These are phyloP conservation scores for Plasmodium gaboni DNA, from an alignment of 169 alveolate species.

Conservation along the genomic window DNA sequence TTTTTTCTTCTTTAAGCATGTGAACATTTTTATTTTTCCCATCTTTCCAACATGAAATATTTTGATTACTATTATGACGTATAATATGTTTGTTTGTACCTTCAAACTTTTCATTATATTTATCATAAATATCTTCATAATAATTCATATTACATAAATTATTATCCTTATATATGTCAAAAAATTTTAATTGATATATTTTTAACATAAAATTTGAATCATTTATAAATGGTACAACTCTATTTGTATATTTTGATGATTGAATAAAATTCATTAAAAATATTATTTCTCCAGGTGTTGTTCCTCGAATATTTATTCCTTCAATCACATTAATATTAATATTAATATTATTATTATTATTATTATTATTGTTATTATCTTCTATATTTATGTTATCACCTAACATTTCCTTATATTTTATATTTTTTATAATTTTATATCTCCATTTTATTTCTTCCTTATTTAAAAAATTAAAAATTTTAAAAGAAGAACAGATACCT, in stretches of 20 bases:
- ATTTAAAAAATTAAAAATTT: constrained; percentile 58
- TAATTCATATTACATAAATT: background rate
- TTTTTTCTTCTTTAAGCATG: background rate
- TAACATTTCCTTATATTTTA: constrained; percentile 57
- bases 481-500: constrained; percentile 65
- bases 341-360: constrained; percentile 3
- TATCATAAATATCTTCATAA: no score
- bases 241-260: constrained; percentile 7
- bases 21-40: background rate
- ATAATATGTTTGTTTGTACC: background rate
- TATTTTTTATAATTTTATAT: constrained; percentile 27
- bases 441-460: constrained; percentile 74
- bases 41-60: background rate
- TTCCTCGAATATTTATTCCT: constrained; percentile 39
- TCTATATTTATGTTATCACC: constrained; percentile 63
- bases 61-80: background rate
- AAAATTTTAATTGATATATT: constrained; percentile 34
- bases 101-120: background rate
- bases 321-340: constrained; percentile 24
- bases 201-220: constrained; percentile 24
- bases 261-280: constrained; percentile 49
- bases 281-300: background rate
- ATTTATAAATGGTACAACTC: constrained; percentile 28
- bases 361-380: background rate
- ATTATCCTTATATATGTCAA: constrained; percentile 1